Base-by-base conservation (phyloP, 768 basidiomycete species). In the Pulveroboletus sp. region DNA sequence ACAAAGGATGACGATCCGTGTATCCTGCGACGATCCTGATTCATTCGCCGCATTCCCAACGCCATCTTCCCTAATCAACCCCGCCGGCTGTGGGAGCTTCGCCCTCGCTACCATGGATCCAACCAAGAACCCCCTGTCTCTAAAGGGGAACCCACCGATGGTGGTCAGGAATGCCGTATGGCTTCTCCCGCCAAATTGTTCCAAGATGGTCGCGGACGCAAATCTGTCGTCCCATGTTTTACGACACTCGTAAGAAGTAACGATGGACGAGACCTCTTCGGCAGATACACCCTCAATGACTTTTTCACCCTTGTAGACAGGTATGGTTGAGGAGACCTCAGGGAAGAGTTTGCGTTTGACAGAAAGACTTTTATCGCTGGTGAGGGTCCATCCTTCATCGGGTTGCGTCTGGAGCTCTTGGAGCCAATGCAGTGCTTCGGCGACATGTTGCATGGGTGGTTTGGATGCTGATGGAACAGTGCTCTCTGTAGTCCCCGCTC, bases 281-380 rank as follows among this genome's bases (percentile, higher is more conserved):
- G 94, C 94, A 1, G 92, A 89, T 11, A 94, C 80, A 4, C 94
- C 93, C 63, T 97, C 90, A 42, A 98, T 85, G 51, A 97, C 91
- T 68, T 90, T 90, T 62, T 87, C 84, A 0, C 90, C 93, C 57
- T 84, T 86, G 66, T 92, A 86, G 4, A 98, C 82, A 0, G 92
- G 91, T 27, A 94, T 81, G 44, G 80, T 72, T 1, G 86, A 75
- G 6, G 92, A 95, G 6, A 95, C 78, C 45, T 87, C 83, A 0
- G 87, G 76, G 7, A 81, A 78, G n/a, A 84, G 66, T 61, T 87
- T 87, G 60, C 85, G 83, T 52, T 89, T 81, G 14, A 95, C 77
- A 4, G 84, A 72, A 29, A 94, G 68, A 6, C 84, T 89, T 55
- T 88, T 88, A 49, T 90, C 88, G 42, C 77, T 80, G 24, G 94